These are phyloP conservation scores for Salix koriyanagi DNA, from an alignment of 345 rosid species.

Conservation along the genomic window DNA sequence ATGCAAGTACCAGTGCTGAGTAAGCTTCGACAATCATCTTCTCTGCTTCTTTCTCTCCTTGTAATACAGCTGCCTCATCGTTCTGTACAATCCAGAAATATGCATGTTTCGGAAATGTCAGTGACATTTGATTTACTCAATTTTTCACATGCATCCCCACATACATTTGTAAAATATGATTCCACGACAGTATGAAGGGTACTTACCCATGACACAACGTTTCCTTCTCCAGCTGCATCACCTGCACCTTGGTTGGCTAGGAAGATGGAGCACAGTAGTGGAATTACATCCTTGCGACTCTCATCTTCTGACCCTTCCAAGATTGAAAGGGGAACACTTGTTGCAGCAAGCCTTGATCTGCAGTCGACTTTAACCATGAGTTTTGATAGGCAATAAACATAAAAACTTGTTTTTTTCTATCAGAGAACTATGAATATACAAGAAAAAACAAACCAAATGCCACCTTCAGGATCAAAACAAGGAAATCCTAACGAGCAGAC, in stretches of 20 bases:
- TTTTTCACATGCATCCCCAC: background rate
- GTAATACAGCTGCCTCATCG: slow-evolving; percentile 67
- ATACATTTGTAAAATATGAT: background rate
- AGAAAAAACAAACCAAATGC: background rate
- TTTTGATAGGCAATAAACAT: background rate
- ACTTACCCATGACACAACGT: slow-evolving; percentile 61
- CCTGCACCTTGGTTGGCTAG: slow-evolving; percentile 66
- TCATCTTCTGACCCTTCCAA: slow-evolving; percentile 48
- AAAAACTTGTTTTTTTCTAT: background rate
- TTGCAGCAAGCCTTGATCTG: slow-evolving; percentile 79
- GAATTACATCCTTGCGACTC: slow-evolving; percentile 55
- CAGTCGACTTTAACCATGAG: slow-evolving; percentile 10
- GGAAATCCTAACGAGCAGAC: background rate
- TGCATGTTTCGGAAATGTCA: background rate
- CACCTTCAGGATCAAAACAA: background rate
- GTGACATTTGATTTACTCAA: background rate
- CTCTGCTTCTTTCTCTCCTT: slow-evolving; percentile 98
- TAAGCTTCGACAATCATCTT: slow-evolving; percentile 98
- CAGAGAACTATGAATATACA: background rate
- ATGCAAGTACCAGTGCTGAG: slow-evolving; percentile 89
- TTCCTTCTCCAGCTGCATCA: slow-evolving; percentile 59
- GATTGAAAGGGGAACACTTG: slow-evolving; percentile 49
- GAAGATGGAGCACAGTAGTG: slow-evolving; percentile 77
- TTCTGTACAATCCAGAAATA: slow-evolving; percentile 32
- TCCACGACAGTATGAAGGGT: background rate